These are phyloP conservation scores for Dispira parvispora DNA, from an alignment of 192 early-diverging fungal species.

Conservation along the genomic window DNA sequence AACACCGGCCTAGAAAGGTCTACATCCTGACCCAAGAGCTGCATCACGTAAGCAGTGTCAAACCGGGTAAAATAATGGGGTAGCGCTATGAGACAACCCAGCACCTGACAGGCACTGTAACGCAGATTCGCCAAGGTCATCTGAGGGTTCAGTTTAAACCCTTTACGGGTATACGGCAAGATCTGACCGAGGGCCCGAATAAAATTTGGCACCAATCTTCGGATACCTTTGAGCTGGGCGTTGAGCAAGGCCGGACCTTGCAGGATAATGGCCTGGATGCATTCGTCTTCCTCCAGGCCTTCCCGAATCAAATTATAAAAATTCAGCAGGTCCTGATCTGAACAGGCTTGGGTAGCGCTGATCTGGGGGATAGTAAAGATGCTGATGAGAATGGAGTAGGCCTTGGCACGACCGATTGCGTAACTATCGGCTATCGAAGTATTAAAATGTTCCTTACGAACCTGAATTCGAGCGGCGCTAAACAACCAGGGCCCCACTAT, in stretches of 20 bases:
- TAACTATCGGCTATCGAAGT: not conserved
- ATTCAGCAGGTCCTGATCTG: conserved; percentile 37
- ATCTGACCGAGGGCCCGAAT: conserved; percentile 46
- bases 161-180: conserved; percentile 27
- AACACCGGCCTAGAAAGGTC: not conserved
- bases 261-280: conserved; percentile 49
- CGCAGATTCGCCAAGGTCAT: not conserved
- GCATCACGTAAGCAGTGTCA: not conserved
- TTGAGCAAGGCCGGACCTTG: conserved; percentile 44
- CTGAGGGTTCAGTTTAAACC: conserved; percentile 12
- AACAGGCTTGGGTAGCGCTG: conserved; percentile 14
- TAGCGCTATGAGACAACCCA: not conserved
- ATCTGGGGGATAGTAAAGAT: conserved; percentile 12
- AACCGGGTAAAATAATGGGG: not conserved
- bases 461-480: conserved; percentile 34
- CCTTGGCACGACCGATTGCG: conserved; percentile 2
- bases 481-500: conserved; percentile 76
- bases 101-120: not conserved
- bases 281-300: conserved; percentile 40
- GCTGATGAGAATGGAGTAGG: not conserved
- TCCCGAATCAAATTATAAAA: conserved; percentile 49
- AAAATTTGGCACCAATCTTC: conserved; percentile 57
- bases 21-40: not conserved
- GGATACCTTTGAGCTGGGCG: conserved; percentile 47
- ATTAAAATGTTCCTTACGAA: conserved; percentile 8